phyloP scores from a whole-genome alignment of 2,329 filamentous ascomycete species.

The Clarireedia monteithiana region DNA sequence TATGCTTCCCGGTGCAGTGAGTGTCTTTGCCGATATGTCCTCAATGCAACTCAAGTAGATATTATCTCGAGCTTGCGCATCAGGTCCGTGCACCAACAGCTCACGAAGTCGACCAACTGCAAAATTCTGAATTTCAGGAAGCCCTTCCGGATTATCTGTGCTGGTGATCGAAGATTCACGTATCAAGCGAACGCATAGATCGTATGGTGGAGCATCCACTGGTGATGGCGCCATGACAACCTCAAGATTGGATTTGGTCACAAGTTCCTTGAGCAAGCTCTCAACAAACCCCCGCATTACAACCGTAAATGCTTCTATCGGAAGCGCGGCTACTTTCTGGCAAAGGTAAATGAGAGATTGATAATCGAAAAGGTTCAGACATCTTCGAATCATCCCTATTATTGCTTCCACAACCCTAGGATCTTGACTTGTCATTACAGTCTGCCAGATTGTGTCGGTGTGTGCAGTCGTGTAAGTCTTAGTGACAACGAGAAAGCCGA shows the following conservation, averaged over 20 bases:
- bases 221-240: slow-evolving; percentile 15
- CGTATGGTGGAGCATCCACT: slow-evolving; percentile 40
- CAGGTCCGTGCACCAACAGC: slow-evolving; percentile 50
- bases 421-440: slow-evolving; percentile 74
- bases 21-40: slow-evolving; percentile 57
- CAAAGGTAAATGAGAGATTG: slow-evolving; percentile 56
- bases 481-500: slow-evolving; percentile 80
- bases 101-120: slow-evolving; percentile 53
- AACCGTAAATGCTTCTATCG: slow-evolving; percentile 53
- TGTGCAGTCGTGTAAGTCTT: slow-evolving; percentile 62
- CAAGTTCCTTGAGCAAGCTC: slow-evolving; percentile 38
- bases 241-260: slow-evolving; percentile 28
- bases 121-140: slow-evolving; percentile 55
- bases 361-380: slow-evolving; percentile 41
- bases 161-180: slow-evolving; percentile 58
- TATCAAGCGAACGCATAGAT: slow-evolving; percentile 58
- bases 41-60: slow-evolving; percentile 61
- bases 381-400: slow-evolving; percentile 51
- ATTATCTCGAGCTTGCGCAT: slow-evolving; percentile 46
- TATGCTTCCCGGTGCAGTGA: slow-evolving; percentile 64
- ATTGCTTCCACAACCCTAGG: slow-evolving; percentile 77
- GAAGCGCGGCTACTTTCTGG: slow-evolving; percentile 58
- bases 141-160: slow-evolving; percentile 45
- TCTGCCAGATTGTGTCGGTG: slow-evolving; percentile 77
- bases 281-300: slow-evolving; percentile 56